A percentile compares a stretch with the other conserved stretches of the same genome.
Conservation (phyloP, 2,329 filamentous ascomycete species). For the Paecilomyces fulvus region DNA sequence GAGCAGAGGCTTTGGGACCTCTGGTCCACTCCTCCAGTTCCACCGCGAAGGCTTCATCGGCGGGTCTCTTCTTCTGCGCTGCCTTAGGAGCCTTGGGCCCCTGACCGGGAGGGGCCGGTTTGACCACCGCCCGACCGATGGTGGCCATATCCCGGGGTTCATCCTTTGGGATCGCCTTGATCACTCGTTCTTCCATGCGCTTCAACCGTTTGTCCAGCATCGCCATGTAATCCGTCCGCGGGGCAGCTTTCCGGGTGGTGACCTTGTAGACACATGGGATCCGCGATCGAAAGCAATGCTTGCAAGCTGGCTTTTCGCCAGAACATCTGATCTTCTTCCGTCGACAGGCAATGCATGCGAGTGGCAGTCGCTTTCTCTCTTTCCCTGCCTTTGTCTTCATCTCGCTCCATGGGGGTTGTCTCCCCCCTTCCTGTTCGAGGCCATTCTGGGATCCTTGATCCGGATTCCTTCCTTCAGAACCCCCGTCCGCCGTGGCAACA, state of each 20-base stretch:
- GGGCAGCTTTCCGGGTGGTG: constrained; percentile 85
- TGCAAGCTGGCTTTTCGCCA: constrained; percentile 94
- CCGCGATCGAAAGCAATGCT: constrained; percentile 84
- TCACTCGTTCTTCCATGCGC: constrained; percentile 95
- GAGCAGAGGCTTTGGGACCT: constrained; percentile 42
- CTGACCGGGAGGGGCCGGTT: constrained; percentile 59
- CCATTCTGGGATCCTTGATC: constrained; percentile 8
- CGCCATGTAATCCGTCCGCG: constrained; percentile 95
- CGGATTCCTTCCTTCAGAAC: not conserved
- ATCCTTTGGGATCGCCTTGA: constrained; percentile 86
- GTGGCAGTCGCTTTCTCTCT: constrained; percentile 81
- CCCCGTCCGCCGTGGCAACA: constrained; percentile 11
- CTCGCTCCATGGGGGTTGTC: constrained; percentile 66
- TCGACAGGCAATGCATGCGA: constrained; percentile 91
- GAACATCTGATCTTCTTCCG: constrained; percentile 98
- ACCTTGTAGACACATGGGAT: constrained; percentile 98
- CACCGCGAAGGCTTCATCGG: constrained; percentile 77
- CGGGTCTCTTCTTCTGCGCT: constrained; percentile 66
- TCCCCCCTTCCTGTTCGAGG: constrained; percentile 48
- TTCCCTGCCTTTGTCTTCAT: constrained; percentile 90
- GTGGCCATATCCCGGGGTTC: constrained; percentile 60
- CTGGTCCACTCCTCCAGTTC: constrained; percentile 77
- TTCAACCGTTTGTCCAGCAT: constrained; percentile 96
- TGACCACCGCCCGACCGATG: constrained; percentile 74
- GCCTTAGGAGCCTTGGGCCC: constrained; percentile 43